Evolutionary conservation across 2,329 filamentous ascomycete genomes (phyloP).

Genomic region (Pseudopithomyces chartarum): DNA sequence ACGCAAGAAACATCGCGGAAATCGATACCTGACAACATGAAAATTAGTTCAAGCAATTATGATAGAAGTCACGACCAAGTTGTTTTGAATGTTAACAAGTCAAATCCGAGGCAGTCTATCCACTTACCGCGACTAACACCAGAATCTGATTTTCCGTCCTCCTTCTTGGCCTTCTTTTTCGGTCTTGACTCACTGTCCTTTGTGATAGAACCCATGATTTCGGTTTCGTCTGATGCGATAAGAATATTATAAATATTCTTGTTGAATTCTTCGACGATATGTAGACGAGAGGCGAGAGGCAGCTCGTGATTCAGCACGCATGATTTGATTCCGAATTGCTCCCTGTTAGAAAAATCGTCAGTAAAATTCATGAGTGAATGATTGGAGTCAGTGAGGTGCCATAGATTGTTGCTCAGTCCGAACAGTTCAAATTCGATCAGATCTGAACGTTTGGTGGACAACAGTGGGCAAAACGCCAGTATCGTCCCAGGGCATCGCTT

Average conservation of each 20-base stretch:
- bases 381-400: no score
- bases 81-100: no score
- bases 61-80: no score
- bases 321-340: constrained; percentile 94
- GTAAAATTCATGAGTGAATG: no score
- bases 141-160: constrained; percentile 80
- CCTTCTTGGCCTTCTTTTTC: constrained; percentile 63
- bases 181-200: constrained; percentile 45
- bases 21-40: constrained; percentile 64
- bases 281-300: constrained; percentile 88
- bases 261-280: constrained; percentile 98
- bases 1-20: constrained; percentile 71
- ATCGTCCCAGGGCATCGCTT: no score
- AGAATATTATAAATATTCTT: constrained; percentile 97
- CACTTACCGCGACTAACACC: constrained; percentile 79
- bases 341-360: constrained; percentile 40
- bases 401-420: no score
- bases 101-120: no score
- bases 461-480: no score
- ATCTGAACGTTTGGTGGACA: no score
- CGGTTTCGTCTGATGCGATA: constrained; percentile 91
- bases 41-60: no score
- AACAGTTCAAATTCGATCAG: no score
- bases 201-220: constrained; percentile 69
- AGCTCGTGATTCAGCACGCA: constrained; percentile 94